phyloP scores from a whole-genome alignment of 495 filamentous ascomycete species.

The Podospora sp. region DNA sequence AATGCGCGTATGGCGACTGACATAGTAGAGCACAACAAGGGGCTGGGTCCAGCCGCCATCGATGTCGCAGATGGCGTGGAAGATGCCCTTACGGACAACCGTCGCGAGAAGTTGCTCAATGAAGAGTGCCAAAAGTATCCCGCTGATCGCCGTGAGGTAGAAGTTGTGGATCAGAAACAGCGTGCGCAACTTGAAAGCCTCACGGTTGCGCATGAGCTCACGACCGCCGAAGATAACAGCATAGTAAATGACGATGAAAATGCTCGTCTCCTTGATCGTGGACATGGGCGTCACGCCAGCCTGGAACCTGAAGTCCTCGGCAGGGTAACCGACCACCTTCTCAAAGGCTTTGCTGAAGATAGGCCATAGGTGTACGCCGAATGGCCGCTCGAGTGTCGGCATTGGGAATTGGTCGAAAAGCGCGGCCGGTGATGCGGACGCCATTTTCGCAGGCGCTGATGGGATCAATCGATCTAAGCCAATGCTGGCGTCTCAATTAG shows the following conservation, averaged over 20 bases:
- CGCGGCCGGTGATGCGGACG: conserved; percentile 50
- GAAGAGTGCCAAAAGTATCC: conserved; percentile 67
- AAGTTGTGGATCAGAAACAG: conserved; percentile 83
- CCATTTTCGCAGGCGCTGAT: conserved; percentile 37
- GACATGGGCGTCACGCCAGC: conserved; percentile 71
- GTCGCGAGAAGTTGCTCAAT: conserved; percentile 73
- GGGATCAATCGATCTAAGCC: conserved; percentile 16
- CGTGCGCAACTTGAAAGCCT: conserved; percentile 66
- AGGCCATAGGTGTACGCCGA: conserved; percentile 91
- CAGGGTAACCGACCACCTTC: conserved; percentile 68
- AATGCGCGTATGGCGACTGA: conserved; percentile 44
- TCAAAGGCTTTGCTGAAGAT: conserved; percentile 86
- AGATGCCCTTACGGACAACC: conserved; percentile 66
- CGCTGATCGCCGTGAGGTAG: conserved; percentile 72
- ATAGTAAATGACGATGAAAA: conserved; percentile 71
- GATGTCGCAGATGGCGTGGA: conserved; percentile 69
- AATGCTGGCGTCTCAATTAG: conserved; percentile 20
- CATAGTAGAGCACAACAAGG: conserved; percentile 78
- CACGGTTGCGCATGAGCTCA: conserved; percentile 69
- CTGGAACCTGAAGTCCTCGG: conserved; percentile 70
- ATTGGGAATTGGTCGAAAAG: conserved; percentile 66
- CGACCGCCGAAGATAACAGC: conserved; percentile 74
- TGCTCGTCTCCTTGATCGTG: conserved; percentile 64
- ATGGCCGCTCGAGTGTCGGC: conserved; percentile 87
- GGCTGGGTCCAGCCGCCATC: conserved; percentile 79